Evolutionary conservation across 2,329 filamentous ascomycete genomes (phyloP).

Genomic region (Rosellinia necatrix): DNA sequence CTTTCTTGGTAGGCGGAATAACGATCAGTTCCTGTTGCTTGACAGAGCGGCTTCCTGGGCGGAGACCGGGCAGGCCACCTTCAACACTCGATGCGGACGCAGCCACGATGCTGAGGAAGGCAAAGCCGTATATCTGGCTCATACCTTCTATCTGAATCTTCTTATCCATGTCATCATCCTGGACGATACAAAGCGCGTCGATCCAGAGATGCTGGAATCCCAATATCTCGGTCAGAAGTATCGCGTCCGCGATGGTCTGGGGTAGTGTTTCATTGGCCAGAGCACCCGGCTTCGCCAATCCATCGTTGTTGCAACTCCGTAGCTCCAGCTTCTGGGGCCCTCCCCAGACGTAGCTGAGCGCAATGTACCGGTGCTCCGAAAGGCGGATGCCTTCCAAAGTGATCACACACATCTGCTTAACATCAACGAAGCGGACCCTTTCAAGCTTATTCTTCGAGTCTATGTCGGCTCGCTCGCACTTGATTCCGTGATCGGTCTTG

Average conservation of each 20-base stretch:
- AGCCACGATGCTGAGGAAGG: conserved; percentile 4
- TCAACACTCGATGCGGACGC: not conserved
- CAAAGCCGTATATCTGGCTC: conserved; percentile 1
- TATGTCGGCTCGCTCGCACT: not conserved
- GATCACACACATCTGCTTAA: conserved; percentile 3
- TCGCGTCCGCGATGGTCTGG: conserved; percentile 1
- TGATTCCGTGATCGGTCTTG: not conserved
- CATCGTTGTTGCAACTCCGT: not conserved
- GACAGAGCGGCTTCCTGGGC: not conserved
- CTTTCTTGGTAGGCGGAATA: not conserved
- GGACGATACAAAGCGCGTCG: conserved; percentile 3
- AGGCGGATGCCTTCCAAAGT: not conserved
- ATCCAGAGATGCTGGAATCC: conserved; percentile 6
- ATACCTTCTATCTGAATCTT: not conserved
- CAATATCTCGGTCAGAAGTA: not conserved
- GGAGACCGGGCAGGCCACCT: conserved; percentile 2
- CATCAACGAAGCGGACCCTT: conserved; percentile 5
- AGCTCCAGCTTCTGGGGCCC: not conserved
- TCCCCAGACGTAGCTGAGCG: conserved; percentile 8
- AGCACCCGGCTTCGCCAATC: not conserved
- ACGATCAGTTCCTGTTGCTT: not conserved
- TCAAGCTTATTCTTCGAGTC: not conserved
- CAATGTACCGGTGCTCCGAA: not conserved
- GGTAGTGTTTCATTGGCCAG: not conserved
- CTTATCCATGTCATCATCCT: not conserved